Conservation (phyloP, 2,329 filamentous ascomycete species). For the Colletotrichum eleusines region DNA sequence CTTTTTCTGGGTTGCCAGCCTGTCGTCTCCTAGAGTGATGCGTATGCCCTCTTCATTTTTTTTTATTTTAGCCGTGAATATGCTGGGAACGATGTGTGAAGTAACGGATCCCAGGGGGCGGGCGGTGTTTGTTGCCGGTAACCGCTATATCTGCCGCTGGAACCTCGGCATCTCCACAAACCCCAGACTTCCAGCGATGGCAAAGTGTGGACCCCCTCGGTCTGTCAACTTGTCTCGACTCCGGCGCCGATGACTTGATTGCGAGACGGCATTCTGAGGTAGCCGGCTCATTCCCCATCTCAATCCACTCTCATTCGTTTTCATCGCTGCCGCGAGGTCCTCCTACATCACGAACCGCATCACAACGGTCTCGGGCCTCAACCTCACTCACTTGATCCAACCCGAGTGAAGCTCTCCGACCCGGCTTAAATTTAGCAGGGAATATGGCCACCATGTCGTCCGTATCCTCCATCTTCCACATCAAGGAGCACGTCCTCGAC, state of each 20-base stretch:
- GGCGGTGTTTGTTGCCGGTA: constrained; percentile 1
- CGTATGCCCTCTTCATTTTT: not conserved
- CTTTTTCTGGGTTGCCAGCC: not conserved
- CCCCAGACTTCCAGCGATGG: constrained; percentile 6
- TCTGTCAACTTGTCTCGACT: constrained; percentile 4
- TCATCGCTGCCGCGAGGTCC: not conserved
- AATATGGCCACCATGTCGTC: constrained; percentile 46
- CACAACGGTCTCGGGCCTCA: not conserved
- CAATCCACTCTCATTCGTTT: not conserved
- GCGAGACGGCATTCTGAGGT: not conserved
- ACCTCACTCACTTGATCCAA: too few species aligned
- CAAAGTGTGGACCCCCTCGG: constrained; percentile 1
- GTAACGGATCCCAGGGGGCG: not conserved
- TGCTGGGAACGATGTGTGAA: not conserved
- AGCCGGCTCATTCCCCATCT: not conserved
- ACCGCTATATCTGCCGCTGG: constrained; percentile 19
- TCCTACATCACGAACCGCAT: not conserved
- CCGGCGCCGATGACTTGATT: constrained; percentile 10
- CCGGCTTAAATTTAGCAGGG: too few species aligned
- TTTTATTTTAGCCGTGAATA: not conserved
- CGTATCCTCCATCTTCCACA: constrained; percentile 62
- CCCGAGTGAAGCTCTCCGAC: not conserved
- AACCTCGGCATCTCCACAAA: constrained; percentile 40
- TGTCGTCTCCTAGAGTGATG: not conserved
- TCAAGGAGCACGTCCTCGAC: constrained; percentile 80